Evolutionary conservation across 495 filamentous ascomycete genomes (phyloP), one percentile per base, ranked within the genome.

Genomic region (Hamigera avellanea): DNA sequence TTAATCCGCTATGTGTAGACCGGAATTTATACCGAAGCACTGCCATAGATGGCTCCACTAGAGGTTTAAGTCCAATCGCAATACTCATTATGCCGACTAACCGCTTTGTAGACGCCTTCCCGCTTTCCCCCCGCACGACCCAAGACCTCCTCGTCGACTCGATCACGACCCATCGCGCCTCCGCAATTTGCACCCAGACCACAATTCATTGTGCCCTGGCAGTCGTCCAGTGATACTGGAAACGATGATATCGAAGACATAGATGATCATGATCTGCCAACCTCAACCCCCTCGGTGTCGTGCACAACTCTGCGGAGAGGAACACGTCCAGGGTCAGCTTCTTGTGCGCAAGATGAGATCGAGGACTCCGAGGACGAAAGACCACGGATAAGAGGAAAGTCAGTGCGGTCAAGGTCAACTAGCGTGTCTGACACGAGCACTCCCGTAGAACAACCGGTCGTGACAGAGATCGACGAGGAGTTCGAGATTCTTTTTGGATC

Each of bases 161-260:
- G 28, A 13, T 15, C 10, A 6, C 10, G 28, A 30, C 43, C 45
- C 40, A 54, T 29, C 28, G 42, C 45, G 16, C 52, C 55, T 14
- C 46, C 59, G 4, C 61, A 64, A 26, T 67, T 67, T 37, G 61
- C 64, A 0, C 56, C 57, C 2, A 61, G 61, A 1, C 64, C 61
- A 13, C 59, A 61, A 8, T 67, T 67, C 19, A 35, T 64, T 2
- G 39, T 66, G 6, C 64, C 56, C n/a, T 49, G 47, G 8, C 18
- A 16, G 9, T 35, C 36, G 18, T 7, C 17, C 39, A 13, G 15
- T 9, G 4, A 9, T 7, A 5, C 19, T 7, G 16, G 41, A 26
- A 23, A 15, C 14, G 15, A 42, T 26, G 44, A 50, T 25, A 10
- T 42, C 2, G 50, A 57, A 2, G 45, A 49, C 15, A 48, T 50